Base-by-base conservation (phyloP, 1,284 basidiomycete genomes). In the Pseudozyma thailandica region DNA sequence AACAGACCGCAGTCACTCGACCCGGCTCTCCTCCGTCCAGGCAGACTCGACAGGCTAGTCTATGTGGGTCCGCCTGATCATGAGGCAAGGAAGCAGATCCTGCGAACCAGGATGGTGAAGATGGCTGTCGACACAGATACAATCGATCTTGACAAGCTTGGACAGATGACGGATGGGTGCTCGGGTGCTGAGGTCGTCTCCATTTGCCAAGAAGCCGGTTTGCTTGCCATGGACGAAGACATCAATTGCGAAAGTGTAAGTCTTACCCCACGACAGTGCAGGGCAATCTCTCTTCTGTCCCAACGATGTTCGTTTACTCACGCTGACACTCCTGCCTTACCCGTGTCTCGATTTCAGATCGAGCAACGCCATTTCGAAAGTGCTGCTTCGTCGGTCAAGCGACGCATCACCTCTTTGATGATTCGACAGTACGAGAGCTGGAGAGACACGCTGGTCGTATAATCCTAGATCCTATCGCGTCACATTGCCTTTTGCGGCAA, bases 1-100 rank as follows among this genome's bases (percentile, higher is more conserved):
- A 98, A 99, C 82, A 86, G 94, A 50, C 96, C 96, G 1, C 93
- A 97, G 63, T 89, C 90, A 16, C 90, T 99, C 31, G 96, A 98
- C 80, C 88, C 93, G 13, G 96, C 96, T 0, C 84, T 98, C 31
- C 92, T 97, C 88, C 89, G 96, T 8, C 94, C 96, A 6, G 96
- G 96, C 23, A 87, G 96, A 26, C 86, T 99, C n/a, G 96, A 98
- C 83, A 88, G 94, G 21, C 92, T 98, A 46, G 84, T 99, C 6
- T 98, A 94, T 82, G 93, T 98, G 44, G 93, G 93, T 0, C 93
- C 93, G 8, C 96, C 96, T 0, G 91, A 96, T 81, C 83, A 87
- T 23, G 83, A 84, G 21, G 92, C 91, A 0, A 86, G 96, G 9
- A 87, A 89, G 68, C 92, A 96, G 54, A 97, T 98, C 62, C 86